Base-by-base conservation (phyloP, 1,284 basidiomycete species). In the Rhodotorula mucilaginosa region DNA sequence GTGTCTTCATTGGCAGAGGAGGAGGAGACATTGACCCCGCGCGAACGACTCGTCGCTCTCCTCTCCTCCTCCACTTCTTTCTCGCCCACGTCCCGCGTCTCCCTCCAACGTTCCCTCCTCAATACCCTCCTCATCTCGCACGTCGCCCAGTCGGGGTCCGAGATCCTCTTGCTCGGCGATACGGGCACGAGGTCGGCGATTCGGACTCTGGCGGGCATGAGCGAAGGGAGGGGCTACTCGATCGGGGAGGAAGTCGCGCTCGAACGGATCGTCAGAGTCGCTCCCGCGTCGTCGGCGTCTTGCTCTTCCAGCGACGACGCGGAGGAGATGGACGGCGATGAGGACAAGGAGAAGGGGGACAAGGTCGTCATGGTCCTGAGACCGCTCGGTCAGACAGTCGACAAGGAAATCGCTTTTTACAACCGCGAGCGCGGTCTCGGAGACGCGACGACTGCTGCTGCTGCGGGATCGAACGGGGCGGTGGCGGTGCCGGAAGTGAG, bases 171-270 rank as follows among this genome's bases (percentile, higher is more conserved):
- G 2, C 56, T 68, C 23, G 75, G 71, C 12, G 68, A 70, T 18
- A 71, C 64, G 13, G 64, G 63, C 18, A 74, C 71, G 7, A 52
- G 75, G 1, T 31, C 74, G 16, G 77, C 74, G 3, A 57, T 70
- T 47, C 54, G 61, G 21, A 69, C 60, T 1, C 64, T 77, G 18
- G 5, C 18, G 0, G 60, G 59, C 1, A 77, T 76, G 67, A 58
- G 66, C 12, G 47, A 57, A 3, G 76, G 76, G 0, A 18, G 69
- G 2, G 76, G 76, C 0, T 67, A 15, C 21, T n/a, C 39, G 5
- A 47, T 69, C 7, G 76, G 76, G 1, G 76, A 77, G 64, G 73
- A 73, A 7, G 64, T 72, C 16, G 71, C 67, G 6, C 51, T 31
- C 39, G 57, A 58, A 44, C 39, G 19, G 67, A 66, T 19, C 56